These are phyloP conservation scores for Metschnikowia picachoensis DNA, from an alignment of 805 yeast species.

Conservation along the genomic window DNA sequence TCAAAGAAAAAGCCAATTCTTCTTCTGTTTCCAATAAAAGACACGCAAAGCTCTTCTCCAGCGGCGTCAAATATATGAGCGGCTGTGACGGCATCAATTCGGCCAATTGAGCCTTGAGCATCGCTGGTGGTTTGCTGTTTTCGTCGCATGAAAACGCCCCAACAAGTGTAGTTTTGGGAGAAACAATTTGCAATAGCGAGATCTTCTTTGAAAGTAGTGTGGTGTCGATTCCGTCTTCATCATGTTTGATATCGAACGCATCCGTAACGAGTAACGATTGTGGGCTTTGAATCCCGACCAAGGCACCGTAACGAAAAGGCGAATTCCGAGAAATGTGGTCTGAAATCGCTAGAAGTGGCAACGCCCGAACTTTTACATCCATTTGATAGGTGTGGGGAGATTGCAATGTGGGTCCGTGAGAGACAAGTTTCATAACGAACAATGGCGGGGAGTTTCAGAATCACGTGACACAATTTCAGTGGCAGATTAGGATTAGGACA, in stretches of 20 bases:
- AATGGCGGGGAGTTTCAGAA: no score
- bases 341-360: constrained; percentile 28
- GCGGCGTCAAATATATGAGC: constrained; percentile 8
- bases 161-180: constrained; percentile 25
- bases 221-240: constrained; percentile 19
- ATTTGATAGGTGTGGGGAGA: neutral
- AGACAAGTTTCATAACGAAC: no score
- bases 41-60: constrained; percentile 5
- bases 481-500: no score
- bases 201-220: constrained; percentile 24
- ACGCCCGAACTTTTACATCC: constrained; percentile 19
- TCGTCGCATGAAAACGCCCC: constrained; percentile 29
- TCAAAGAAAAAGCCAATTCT: constrained; percentile 17
- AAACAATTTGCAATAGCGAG: constrained; percentile 26
- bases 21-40: constrained; percentile 3
- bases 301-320: constrained; percentile 23
- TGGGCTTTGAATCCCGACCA: constrained; percentile 23
- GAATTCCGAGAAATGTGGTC: constrained; percentile 27
- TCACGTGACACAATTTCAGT: no score
- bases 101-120: constrained; percentile 12
- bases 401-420: no score
- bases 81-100: constrained; percentile 3
- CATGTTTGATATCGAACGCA: constrained; percentile 29
- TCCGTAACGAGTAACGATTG: constrained; percentile 16
- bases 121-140: neutral